Evolutionary conservation across 1,139 yeast species (phyloP).

Genomic region (Casaregolazyma lundiana): DNA sequence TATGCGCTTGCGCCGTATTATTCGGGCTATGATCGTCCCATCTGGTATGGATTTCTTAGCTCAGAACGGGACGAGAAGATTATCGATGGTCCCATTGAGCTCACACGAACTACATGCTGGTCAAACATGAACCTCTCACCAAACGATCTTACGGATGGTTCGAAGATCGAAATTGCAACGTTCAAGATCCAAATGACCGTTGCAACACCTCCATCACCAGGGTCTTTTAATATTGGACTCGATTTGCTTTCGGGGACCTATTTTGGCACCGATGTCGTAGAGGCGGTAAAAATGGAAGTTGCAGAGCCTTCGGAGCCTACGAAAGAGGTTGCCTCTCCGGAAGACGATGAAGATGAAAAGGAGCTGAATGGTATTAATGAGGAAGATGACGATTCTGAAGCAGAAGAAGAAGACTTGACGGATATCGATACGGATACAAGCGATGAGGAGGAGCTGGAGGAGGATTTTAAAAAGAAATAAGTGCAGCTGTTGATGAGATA

Average conservation of each 20-base stretch:
- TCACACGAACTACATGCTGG: conserved; percentile 49
- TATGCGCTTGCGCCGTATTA: conserved; percentile 64
- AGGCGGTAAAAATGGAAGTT: conserved; percentile 37
- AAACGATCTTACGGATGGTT: conserved; percentile 43
- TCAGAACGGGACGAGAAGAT: conserved; percentile 75
- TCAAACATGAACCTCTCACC: conserved; percentile 52
- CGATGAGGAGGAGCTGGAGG: conserved; percentile 21
- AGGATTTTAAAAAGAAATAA: conserved; percentile 11
- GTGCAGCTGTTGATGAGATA: neutral
- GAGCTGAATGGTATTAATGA: conserved; percentile 20
- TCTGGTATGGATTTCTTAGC: conserved; percentile 66
- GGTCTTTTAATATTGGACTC: conserved; percentile 52
- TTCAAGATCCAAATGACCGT: conserved; percentile 67
- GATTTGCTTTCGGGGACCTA: conserved; percentile 33
- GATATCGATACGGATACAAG: conserved; percentile 31
- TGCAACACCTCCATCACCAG: conserved; percentile 67
- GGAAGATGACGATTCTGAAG: conserved; percentile 20
- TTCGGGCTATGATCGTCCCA: conserved; percentile 47
- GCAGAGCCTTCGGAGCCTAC: conserved; percentile 31
- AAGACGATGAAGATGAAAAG: conserved; percentile 45
- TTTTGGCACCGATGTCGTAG: conserved; percentile 37
- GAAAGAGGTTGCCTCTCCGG: conserved; percentile 23
- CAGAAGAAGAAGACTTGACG: conserved; percentile 28
- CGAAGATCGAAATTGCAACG: conserved; percentile 55
- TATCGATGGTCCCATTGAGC: conserved; percentile 58